phyloP scores from a whole-genome alignment of 2,329 filamentous ascomycete genomes.

The Fusarium virguliforme region DNA sequence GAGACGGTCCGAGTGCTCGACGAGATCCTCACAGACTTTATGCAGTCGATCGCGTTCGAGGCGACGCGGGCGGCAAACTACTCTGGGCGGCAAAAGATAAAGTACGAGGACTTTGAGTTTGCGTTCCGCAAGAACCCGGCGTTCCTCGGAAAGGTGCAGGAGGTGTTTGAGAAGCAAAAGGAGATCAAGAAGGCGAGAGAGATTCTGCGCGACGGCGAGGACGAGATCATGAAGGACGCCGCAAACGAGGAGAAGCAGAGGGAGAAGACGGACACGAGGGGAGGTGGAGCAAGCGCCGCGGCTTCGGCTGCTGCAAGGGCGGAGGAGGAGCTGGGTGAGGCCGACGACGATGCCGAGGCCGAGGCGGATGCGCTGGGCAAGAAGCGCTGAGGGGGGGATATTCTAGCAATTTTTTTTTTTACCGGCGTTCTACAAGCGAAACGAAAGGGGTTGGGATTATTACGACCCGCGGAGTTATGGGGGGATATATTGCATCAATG shows the following conservation, averaged over 20 bases:
- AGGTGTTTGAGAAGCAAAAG: constrained; percentile 89
- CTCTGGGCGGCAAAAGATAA: constrained; percentile 94
- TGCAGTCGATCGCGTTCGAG: constrained; percentile 93
- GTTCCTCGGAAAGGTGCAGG: constrained; percentile 90
- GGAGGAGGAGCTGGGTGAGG: constrained; percentile 69
- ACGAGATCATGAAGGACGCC: constrained; percentile 71
- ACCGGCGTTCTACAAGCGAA: constrained; percentile 26
- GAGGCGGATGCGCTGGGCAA: constrained; percentile 60
- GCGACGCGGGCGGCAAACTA: constrained; percentile 89
- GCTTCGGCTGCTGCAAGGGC: constrained; percentile 48
- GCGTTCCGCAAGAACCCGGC: constrained; percentile 87
- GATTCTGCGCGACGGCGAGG: constrained; percentile 78
- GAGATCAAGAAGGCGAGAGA: constrained; percentile 88
- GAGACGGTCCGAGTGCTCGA: constrained; percentile 90
- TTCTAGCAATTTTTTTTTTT: background rate
- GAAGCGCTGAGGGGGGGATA: constrained; percentile 52
- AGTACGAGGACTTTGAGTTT: constrained; percentile 98
- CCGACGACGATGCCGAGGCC: constrained; percentile 66
- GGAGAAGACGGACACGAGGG: constrained; percentile 54
- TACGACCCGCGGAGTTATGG: constrained; percentile 31
- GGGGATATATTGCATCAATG: constrained; percentile 22
- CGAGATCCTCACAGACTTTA: constrained; percentile 96
- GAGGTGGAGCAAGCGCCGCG: constrained; percentile 57
- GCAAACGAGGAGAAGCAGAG: constrained; percentile 62
- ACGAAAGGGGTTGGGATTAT: constrained; percentile 5